phyloP scores from a whole-genome alignment of 805 yeast species.

The Starmerella vitae region DNA sequence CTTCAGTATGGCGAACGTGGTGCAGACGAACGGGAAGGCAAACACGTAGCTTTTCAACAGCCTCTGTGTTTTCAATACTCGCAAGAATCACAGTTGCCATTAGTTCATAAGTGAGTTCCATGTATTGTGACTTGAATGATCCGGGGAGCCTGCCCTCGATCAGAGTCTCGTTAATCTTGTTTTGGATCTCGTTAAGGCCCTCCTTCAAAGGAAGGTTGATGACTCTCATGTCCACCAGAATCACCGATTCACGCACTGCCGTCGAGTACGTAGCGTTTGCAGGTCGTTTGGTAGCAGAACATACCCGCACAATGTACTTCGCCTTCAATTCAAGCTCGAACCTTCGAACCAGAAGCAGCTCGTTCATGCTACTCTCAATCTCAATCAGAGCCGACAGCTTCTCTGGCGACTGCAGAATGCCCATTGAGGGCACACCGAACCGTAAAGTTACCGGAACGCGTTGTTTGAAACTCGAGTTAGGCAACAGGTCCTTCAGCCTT shows the following conservation, averaged over 20 bases:
- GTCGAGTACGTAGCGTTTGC: constrained; percentile 12
- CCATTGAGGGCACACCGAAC: constrained; percentile 10
- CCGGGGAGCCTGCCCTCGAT: constrained; percentile 10
- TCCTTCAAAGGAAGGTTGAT: constrained; percentile 7
- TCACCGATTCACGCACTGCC: constrained; percentile 4
- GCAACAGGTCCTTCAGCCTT: constrained; percentile 11
- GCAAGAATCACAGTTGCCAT: constrained; percentile 10
- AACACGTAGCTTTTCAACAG: constrained; percentile 5
- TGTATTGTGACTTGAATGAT: constrained; percentile 10
- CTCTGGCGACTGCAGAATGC: constrained; percentile 13
- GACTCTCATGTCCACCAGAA: not conserved
- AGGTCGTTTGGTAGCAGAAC: too few relatives aligned
- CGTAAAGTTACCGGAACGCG: constrained; percentile 3
- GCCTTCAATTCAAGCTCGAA: constrained; percentile 11
- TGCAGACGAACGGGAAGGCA: constrained; percentile 9
- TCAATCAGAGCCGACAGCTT: constrained; percentile 4
- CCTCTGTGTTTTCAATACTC: constrained; percentile 9
- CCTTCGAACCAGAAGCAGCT: constrained; percentile 6
- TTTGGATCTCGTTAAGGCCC: constrained; percentile 9
- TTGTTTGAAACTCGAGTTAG: constrained; percentile 6
- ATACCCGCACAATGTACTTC: constrained; percentile 14
- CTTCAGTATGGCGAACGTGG: constrained; percentile 1
- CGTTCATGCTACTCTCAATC: constrained; percentile 5
- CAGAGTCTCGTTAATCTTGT: constrained; percentile 1
- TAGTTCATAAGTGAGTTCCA: constrained; percentile 13